Evolutionary conservation across 371 early-diverging fungal species (phyloP), one percentile per base, ranked within the genome.

Genomic region (Catenaria anguillulae): DNA sequence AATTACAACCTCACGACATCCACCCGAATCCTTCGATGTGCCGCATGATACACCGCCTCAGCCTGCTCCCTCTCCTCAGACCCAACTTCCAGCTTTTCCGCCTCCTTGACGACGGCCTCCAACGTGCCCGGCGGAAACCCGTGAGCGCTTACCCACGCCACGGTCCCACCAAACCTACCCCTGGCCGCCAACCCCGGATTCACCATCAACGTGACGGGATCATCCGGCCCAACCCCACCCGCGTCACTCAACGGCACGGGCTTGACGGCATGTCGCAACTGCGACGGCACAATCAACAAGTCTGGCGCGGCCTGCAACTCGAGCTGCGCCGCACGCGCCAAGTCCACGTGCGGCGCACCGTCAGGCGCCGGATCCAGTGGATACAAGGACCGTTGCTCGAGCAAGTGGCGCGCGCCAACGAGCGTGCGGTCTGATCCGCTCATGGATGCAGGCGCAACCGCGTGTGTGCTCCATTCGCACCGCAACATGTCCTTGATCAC

Each of bases 301-400:
- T 95, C 95, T 0, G 95, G 95, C 23, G 73, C 73, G 15, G 71
- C 73, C 48, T 78, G 77, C 31, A 89, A 68, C 17, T 73, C 65
- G 13, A 80, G 68, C 31, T 50, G 52, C 13, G 29, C 52, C 21
- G 19, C 68, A 43, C 48, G 33, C 64, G 61, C 4, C 62, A 63
- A 52, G 48, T 55, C 29, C 29, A 50, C 31, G 15, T 26, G 13
- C 5, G 31, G 15, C 52, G 52, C 26, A 37, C 19, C 63, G 63
- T 19, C 65, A 52, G 52, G 52, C 10, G 83, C 75, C 6, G 90
- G 87, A 56, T 82, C 82, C 43, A 94, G 69, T 6, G 93, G 89
- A 65, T 90, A 92, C 43, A 87, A 82, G 77, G 73, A 80, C 59
- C 87, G 84, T 70, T 92, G 93, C 55, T 83, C 78, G 29, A 93